Base-by-base conservation (phyloP, 805 yeast genomes). In the Ogataea trehalophila region DNA sequence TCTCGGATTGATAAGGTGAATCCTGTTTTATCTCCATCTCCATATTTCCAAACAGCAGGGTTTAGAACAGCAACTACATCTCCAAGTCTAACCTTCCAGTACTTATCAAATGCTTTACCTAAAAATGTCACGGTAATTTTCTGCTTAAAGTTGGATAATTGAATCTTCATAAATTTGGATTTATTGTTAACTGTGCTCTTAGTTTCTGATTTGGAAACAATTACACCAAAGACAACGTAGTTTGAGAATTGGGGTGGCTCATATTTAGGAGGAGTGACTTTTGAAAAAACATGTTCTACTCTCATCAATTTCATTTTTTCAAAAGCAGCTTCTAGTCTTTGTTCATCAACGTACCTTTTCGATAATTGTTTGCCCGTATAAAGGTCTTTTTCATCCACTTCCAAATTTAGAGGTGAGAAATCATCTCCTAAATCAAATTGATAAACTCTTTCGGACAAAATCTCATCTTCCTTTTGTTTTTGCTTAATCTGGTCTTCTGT, bases 201-300 rank as follows among this genome's bases (percentile, higher is more conserved):
- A 3, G 84, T 73, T 7, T 72, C 77, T 5, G 81, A 69, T 58
- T 89, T 89, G 18, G 62, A 58, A 5, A 80, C 68, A 0, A 91
- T 70, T 2, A 87, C 72, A 1, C 95, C 97, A n/a, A 84, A 58
- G 1, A 82, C 75, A n/a, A 83, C 83, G 85, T 89, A 90, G 60
- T 91, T 90, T 3, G 84, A 66, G 57, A 83, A 83, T 33, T 68
- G 66, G 0, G 96, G 96, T 41, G 85, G 85, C 6, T 66, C 61
- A 59, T 77, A 90, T 18, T 77, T 70, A 0, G 96, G 94, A 2
- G 94, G 84, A 29, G 62, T 54, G 1, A 90, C 80, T 52, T 82
- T 80, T 1, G 88, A 84, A 54, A 79, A 73, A 2, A 85, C 62
- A 53, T 81, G 80, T 9, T 76, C 75, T 2, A 87, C 61, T 37